phyloP scores from a whole-genome alignment of 1,139 yeast species.

The Saccharomyces hybrid region DNA sequence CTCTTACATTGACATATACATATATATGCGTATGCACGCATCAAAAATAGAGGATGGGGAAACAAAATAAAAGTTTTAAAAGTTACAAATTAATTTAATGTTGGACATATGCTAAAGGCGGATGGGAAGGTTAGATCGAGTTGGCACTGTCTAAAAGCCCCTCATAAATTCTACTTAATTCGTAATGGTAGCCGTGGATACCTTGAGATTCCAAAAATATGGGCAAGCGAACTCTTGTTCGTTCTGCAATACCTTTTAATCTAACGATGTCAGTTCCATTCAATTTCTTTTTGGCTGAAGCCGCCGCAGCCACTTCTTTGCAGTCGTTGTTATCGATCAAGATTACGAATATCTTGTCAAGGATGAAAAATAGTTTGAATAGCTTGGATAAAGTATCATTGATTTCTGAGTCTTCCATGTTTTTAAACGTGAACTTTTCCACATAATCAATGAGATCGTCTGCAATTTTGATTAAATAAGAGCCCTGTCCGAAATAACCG shows the following conservation, averaged over 20 bases:
- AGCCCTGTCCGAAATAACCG: conserved; percentile 45
- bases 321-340: conserved; percentile 35
- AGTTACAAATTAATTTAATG: not conserved
- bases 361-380: conserved; percentile 37
- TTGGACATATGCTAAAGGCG: not conserved
- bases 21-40: not conserved
- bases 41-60: not conserved
- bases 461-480: conserved; percentile 51
- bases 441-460: conserved; percentile 62
- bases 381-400: conserved; percentile 25
- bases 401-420: conserved; percentile 15
- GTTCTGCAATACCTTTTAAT: conserved; percentile 39
- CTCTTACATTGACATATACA: not conserved
- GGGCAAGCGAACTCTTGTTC: conserved; percentile 38
- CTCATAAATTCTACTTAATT: conserved; percentile 32
- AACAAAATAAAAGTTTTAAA: not conserved
- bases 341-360: conserved; percentile 39
- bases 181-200: conserved; percentile 32
- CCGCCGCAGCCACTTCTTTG: not conserved
- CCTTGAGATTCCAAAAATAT: conserved; percentile 23
- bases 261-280: conserved; percentile 43
- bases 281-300: conserved; percentile 24
- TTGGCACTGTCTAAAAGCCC: conserved; percentile 24
- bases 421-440: conserved; percentile 36
- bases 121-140: conserved; percentile 18